Base-by-base conservation (phyloP, 345 rosid genomes). In the Microcos paniculata region DNA sequence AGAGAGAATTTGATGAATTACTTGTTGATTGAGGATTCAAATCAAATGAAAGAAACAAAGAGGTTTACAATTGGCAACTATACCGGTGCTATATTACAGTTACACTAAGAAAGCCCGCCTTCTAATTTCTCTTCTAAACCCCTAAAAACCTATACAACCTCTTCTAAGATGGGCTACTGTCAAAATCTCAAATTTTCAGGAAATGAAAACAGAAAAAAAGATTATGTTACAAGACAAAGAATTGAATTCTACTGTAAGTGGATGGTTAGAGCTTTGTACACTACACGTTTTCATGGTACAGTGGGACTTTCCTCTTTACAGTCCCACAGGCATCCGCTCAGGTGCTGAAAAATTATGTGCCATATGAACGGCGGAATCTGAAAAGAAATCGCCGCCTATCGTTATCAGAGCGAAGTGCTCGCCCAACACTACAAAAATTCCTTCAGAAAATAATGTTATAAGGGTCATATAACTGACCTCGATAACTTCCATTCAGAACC, bases 181-280 rank as follows among this genome's bases (percentile, higher is more conserved):
- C 79, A 85, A 86, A 67, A 80, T 73, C 72, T 74, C 70, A 62
- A 62, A 43, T 72, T 62, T 24, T 33, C 28, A 77, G n/a, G 23
- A 35, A 63, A 52, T 30, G 2, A 26, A 28, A 26, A 30, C 68
- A 2, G 21, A 30, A 18, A 53, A 64, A 9, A 59, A 38, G 69
- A 46, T 64, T 80, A 87, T 85, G 85, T 64, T 87, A 88, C 89
- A 84, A 49, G 75, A 71, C 61, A 84, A 85, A 73, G 85, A 86
- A 84, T 86, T 69, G 80, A 75, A 84, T 42, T 81, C 90, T 86
- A 84, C 46, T 9, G 84, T 79, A 81, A 80, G 84, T 23, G 33
- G 33, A 43, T 66, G 84, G 88, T 86, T 84, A 88, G 88, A 77
- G 74, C 82, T 87, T 71, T 85, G 87, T 88, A 80, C 87, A 87